Evolutionary conservation across 2,329 filamentous ascomycete genomes (phyloP), one percentile per base, ranked within the genome.

Genomic region (Calonectria montana): DNA sequence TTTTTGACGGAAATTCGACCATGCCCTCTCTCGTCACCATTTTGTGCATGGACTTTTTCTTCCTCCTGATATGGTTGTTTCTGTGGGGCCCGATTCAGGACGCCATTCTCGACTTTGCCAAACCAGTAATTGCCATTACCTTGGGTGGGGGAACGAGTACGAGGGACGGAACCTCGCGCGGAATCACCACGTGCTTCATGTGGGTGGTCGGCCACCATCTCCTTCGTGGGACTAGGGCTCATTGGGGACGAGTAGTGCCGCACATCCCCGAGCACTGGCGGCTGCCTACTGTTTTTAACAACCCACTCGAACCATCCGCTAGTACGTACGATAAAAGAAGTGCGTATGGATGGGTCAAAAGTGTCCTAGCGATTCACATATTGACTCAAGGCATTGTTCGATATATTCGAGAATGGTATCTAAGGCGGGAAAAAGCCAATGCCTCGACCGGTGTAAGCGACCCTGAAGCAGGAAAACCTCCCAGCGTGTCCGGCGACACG

Each of bases 61-160:
- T 96, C 77, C 88, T 98, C 77, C 87, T 96, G 74, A 87, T 97
- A 74, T 98, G 95, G 94, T 87, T 97, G 57, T 94, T 97, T 77
- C 88, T 97, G 73, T 97, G 94, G 94, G 92, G 92, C 37, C 94
- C 95, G 70, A 90, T 96, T 74, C 96, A 98, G 82, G 94, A 94
- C 80, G 93, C 97, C 80, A 93, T 96, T 70, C 88, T 98, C 77
- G 96, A 98, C 81, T 89, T 98, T 65, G 95, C 96, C 72, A 96
- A 98, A 83, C 94, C 96, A 70, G 95, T 98, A 81, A 97, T 98
- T 80, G 96, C 96, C 70, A 91, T 98, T 70, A 97, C 95, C 0
- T 87, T 98, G 13, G 96, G 96, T 73, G 96, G 95, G 72, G 95
- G 95, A 71, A 93, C 91, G 9, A 91, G 89, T 74, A 91, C 91